Evolutionary conservation across 768 basidiomycete species (phyloP).

Genomic region (Suillus fuscotomentosus): DNA sequence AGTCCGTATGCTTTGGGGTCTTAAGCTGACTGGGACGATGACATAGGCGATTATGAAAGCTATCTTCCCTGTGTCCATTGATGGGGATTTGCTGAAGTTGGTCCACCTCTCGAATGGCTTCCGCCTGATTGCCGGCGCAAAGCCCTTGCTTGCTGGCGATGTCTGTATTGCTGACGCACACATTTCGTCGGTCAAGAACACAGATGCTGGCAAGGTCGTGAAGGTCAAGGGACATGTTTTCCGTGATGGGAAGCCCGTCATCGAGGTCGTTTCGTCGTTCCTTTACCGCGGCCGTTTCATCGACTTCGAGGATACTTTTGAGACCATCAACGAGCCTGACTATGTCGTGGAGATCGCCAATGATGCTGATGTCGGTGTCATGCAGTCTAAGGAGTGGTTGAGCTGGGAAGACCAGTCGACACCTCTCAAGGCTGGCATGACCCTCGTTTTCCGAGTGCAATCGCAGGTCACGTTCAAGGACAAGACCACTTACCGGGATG

Average conservation of each 20-base stretch:
- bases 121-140: slow-evolving; percentile 78
- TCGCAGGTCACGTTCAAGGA: slow-evolving; percentile 91
- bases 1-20: background rate
- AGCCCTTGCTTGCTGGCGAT: slow-evolving; percentile 80
- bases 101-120: slow-evolving; percentile 98
- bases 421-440: slow-evolving; percentile 76
- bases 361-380: slow-evolving; percentile 83
- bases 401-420: slow-evolving; percentile 85
- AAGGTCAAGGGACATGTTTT: slow-evolving; percentile 83
- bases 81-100: slow-evolving; percentile 93
- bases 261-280: slow-evolving; percentile 95
- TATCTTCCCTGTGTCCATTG: slow-evolving; percentile 89
- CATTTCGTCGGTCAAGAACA: slow-evolving; percentile 87
- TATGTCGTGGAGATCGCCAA: slow-evolving; percentile 75
- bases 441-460: slow-evolving; percentile 85
- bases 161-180: slow-evolving; percentile 86
- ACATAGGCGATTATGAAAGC: slow-evolving; percentile 97
- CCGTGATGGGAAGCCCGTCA: slow-evolving; percentile 75
- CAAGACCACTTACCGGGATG: slow-evolving; percentile 77
- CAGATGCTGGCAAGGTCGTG: slow-evolving; percentile 90
- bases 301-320: slow-evolving; percentile 96
- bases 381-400: slow-evolving; percentile 98
- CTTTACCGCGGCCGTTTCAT: slow-evolving; percentile 93
- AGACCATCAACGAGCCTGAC: slow-evolving; percentile 85
- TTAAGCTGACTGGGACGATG: slow-evolving; percentile 1